Percentiles rank a stretch among this genome's conserved stretches.
phyloP scores from a whole-genome alignment of 768 basidiomycete genomes.

The Termitomyces eurrhizus region DNA sequence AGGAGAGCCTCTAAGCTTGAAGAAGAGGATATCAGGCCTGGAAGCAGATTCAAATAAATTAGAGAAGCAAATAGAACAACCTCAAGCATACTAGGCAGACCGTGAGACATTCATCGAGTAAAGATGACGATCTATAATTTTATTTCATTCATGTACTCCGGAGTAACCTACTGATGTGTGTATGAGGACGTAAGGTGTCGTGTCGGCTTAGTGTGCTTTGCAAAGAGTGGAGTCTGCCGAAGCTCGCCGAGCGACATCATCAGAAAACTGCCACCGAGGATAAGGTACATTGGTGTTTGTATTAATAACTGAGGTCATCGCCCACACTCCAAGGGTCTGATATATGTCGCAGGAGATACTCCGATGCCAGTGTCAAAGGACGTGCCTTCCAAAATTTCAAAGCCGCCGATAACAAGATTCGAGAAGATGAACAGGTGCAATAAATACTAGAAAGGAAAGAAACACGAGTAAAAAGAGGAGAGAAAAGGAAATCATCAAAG shows the following conservation, averaged over 20 bases:
- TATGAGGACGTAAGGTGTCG: neutral
- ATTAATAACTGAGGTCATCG: neutral
- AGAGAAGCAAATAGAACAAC: neutral
- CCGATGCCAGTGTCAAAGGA: neutral
- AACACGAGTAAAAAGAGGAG: neutral
- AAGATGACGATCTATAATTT: neutral
- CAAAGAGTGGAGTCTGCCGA: neutral
- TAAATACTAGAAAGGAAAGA: neutral
- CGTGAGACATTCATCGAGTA: neutral
- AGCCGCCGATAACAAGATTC: neutral
- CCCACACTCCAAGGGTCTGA: neutral
- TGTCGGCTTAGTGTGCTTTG: neutral
- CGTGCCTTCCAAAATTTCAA: neutral
- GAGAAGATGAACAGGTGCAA: neutral
- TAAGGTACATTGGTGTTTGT: neutral
- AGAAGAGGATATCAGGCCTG: neutral
- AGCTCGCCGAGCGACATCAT: neutral
- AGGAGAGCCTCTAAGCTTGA: neutral
- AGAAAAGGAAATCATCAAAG: neutral
- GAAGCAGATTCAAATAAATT: neutral
- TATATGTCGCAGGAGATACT: neutral
- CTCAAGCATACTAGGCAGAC: neutral
- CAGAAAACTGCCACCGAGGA: neutral
- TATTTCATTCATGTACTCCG: neutral
- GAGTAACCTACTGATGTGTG: neutral